Percentiles rank a stretch among this genome's conserved stretches.
Evolutionary conservation across 768 basidiomycete genomes (phyloP).

Genomic region (Grammothele lineata): DNA sequence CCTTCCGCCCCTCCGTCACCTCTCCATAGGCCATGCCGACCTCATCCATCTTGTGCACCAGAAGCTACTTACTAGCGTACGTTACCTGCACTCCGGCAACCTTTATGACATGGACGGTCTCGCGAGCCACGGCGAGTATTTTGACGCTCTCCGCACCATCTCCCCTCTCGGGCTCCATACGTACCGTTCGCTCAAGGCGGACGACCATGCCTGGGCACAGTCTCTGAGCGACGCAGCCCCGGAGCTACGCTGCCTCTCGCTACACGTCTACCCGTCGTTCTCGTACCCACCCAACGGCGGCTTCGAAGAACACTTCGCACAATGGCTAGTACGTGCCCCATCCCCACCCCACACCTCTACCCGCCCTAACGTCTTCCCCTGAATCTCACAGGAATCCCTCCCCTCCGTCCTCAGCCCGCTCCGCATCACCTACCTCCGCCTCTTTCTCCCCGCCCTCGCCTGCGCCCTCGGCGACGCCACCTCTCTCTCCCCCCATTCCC

Average conservation of each 20-base stretch:
- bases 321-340: neutral
- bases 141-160: no score
- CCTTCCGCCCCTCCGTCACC: no score
- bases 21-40: no score
- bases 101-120: no score
- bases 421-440: neutral
- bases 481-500: neutral
- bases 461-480: neutral
- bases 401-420: neutral
- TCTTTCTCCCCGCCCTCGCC: neutral
- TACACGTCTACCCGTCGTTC: neutral
- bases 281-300: neutral
- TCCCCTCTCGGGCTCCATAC: no score
- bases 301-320: neutral
- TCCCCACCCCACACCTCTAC: neutral
- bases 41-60: no score
- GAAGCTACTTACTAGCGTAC: no score
- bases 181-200: no score
- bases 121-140: no score
- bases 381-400: neutral
- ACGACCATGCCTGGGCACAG: no score
- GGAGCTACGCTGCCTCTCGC: neutral
- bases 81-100: no score
- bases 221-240: neutral
- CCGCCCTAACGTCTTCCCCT: neutral